Evolutionary conservation across 257 asterid species (phyloP).

Genomic region (Solanum medicagineum): DNA sequence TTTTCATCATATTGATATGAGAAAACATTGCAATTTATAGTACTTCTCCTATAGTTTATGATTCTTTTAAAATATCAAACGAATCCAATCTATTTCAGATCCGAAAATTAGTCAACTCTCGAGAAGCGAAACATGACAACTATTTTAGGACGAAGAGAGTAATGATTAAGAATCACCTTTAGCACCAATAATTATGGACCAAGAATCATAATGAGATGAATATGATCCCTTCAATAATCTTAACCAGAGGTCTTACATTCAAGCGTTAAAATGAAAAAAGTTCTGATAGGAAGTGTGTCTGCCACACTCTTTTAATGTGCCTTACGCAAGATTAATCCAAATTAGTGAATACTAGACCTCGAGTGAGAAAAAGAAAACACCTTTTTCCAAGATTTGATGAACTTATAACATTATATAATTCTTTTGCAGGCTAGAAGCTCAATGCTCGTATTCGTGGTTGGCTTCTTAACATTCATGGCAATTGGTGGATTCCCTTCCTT

Average conservation of each 20-base stretch:
- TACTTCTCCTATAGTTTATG: background rate
- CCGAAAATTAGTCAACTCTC: background rate
- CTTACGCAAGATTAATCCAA: background rate
- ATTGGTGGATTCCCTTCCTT: slow-evolving; percentile 68
- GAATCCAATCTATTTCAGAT: background rate
- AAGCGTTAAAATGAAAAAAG: background rate
- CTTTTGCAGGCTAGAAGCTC: slow-evolving; percentile 41
- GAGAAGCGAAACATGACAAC: background rate
- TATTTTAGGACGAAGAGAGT: background rate
- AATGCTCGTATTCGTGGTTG: slow-evolving; percentile 25
- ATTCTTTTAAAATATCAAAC: background rate
- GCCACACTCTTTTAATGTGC: background rate
- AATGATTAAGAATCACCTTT: background rate
- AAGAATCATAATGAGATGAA: background rate
- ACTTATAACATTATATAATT: background rate
- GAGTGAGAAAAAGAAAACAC: background rate
- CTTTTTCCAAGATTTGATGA: background rate
- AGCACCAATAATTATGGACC: background rate
- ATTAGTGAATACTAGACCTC: background rate
- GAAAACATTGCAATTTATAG: background rate
- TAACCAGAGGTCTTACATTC: background rate
- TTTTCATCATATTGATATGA: background rate
- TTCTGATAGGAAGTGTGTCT: rapidly evolving
- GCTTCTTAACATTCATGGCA: slow-evolving; percentile 54
- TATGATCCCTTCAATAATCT: background rate